phyloP scores from a whole-genome alignment of 176 grass and related monocot genomes.

The Miscanthus lutarioriparius region DNA sequence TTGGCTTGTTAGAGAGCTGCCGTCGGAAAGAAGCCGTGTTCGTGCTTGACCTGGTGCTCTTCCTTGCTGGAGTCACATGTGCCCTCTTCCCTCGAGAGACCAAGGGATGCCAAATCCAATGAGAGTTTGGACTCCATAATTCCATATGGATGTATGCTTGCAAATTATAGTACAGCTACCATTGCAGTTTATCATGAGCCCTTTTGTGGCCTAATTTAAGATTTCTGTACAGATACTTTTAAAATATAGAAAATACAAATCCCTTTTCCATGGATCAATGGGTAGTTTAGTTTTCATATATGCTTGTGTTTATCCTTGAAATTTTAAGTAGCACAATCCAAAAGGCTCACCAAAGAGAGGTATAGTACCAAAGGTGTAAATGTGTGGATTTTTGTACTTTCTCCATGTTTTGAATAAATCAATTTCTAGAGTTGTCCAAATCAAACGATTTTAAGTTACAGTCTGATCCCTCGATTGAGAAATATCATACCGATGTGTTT shows the following conservation, averaged over 20 bases:
- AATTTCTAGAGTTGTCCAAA: no score
- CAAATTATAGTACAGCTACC: background rate
- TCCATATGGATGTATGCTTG: background rate
- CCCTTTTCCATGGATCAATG: background rate
- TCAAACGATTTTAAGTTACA: no score
- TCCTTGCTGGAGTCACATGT: conserved; percentile 43
- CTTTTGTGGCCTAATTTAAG: background rate
- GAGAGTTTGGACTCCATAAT: background rate
- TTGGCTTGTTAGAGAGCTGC: conserved; percentile 50
- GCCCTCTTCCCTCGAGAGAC: conserved; percentile 54
- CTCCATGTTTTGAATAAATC: no score
- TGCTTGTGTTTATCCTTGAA: background rate
- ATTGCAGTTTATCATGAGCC: background rate
- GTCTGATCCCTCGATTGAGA: no score
- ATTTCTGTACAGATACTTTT: background rate
- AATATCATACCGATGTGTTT: no score
- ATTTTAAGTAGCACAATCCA: no score
- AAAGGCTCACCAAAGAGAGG: no score
- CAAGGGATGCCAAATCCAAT: conserved; percentile 34
- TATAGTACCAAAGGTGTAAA: no score
- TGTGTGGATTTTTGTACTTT: no score
- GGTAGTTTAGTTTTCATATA: background rate
- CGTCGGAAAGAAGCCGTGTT: conserved; percentile 44
- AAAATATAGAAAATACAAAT: background rate
- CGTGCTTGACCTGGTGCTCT: conserved; percentile 44